Evolutionary conservation across 306 rosid genomes (phyloP), one percentile per base, ranked within the genome.

Genomic region (Clitoria ternatea): DNA sequence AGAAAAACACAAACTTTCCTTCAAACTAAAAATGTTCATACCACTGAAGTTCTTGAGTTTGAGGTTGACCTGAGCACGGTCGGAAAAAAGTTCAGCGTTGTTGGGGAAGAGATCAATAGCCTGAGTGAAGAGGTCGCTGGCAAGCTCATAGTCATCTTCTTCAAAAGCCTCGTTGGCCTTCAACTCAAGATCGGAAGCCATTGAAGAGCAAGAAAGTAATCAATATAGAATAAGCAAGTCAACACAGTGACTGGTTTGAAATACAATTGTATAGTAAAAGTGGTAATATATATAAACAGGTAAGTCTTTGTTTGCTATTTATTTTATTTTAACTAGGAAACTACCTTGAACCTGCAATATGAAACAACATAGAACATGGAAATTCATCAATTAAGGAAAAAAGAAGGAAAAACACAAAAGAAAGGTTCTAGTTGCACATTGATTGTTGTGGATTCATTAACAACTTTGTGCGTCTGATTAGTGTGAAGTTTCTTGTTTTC

Each of bases 11-110:
- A 69, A 23, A 9, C 39, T 69, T 69, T 69, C 3, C 0, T 47
- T 13, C 4, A 56, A 13, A 43, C 19, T 1, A 6, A 42, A 17
- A 52, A 3, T 22, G 35, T n/a, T n/a, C 5, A 20, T 37, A 90
- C 96, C 92, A 9, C 90, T 77, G 75, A 43, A 67, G 60, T 74
- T 72, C 7, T 18, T 1, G 84, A 83, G 78, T 70, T 91, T 91
- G 86, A 91, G 83, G 78, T 91, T 81, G 76, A 92, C 97, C 79
- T 91, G 97, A 12, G 97, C 90, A 17, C 97, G 97, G 75, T 88
- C 85, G 9, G 79, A 72, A 43, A 37, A 83, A 17, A 83, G 85
- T 27, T 80, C 86, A 9, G 96, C 76, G 80, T 55, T 80, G 7
- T 32, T 61, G 47, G 95, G 90, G 80, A 39, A 60, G 45, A 84